Evolutionary conservation across 2,329 filamentous ascomycete genomes (phyloP), one percentile per base, ranked within the genome.

Genomic region (Zasmidium citrigriseum): DNA sequence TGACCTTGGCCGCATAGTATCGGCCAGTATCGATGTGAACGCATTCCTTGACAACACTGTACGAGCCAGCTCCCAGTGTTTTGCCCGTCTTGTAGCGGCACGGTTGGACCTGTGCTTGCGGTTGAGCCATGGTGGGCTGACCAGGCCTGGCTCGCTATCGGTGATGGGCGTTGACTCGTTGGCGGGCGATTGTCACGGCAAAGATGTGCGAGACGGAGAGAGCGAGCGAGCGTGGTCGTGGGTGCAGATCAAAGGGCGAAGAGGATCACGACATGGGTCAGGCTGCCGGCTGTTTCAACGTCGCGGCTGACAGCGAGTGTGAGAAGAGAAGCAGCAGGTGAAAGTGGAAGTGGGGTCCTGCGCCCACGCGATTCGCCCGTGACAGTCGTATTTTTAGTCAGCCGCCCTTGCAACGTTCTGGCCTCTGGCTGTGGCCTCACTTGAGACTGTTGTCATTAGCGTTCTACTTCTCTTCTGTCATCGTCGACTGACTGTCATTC

Each of bases 61-160:
- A 99, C 57, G 93, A 97, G 64, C 95, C 95, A 29, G 95, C 93
- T 63, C 95, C 95, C 56, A 99, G 81, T 22, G 95, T 98, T 83
- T 99, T 99, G 64, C 95, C 95, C 5, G 96, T 96, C 81, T 98
- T 99, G 83, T 99, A 99, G 67, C 93, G 87, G 76, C 93, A 99
- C 69, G 95, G 93, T 78, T 98, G 93, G 63, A 98, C 86, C 75
- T 92, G 88, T 22, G 72, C 66, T 63, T 71, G 68, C 53, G 64
- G 63, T 55, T 65, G 64, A 52, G 63, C 64, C 63, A 67, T 67
- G 49, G 23, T 56, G 59, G 52, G 55, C 29, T 47, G 49, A 21
- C 34, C 34, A 16, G 34, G 34, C 18, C 18, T 41, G 34, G 47
- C 27, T 4, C 23, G 27, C 23, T 20, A 23, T 10, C 10, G 21